Evolutionary conservation across 2,329 filamentous ascomycete genomes (phyloP).

Genomic region (Aspergillus glaucus): DNA sequence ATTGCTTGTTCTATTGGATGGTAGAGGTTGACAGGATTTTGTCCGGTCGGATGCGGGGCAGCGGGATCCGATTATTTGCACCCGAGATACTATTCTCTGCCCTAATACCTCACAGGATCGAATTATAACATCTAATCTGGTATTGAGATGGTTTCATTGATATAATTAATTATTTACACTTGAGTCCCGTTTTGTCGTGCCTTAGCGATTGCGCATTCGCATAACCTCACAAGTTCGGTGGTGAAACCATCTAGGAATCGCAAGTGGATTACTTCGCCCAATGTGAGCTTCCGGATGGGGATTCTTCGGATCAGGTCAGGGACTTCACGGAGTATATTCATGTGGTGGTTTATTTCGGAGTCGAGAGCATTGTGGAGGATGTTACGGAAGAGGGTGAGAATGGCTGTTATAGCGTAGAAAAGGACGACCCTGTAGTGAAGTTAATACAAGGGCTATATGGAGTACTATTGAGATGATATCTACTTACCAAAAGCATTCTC

Average conservation of each 20-base stretch:
- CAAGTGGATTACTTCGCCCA: slow-evolving; percentile 6
- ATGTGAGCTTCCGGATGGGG: slow-evolving; percentile 4
- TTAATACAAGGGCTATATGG: no score
- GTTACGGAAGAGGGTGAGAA: slow-evolving; percentile 46
- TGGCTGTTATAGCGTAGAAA: slow-evolving; percentile 47
- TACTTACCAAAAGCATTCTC: background rate
- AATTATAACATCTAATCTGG: no score
- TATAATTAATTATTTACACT: no score
- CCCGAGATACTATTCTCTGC: no score
- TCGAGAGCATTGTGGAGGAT: slow-evolving; percentile 39
- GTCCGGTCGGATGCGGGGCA: no score
- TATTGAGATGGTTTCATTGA: no score
- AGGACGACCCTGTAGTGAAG: slow-evolving; percentile 37
- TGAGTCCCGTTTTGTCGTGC: background rate
- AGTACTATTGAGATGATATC: no score
- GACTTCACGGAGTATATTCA: slow-evolving; percentile 31
- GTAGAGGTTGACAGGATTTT: no score
- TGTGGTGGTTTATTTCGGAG: slow-evolving; percentile 30
- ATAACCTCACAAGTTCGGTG: slow-evolving; percentile 4
- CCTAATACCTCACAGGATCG: no score
- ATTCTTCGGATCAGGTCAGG: slow-evolving; percentile 1
- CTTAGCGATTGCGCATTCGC: background rate
- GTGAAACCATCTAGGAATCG: slow-evolving; percentile 4
- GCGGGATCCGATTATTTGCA: no score
- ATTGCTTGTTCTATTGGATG: no score